Conservation (phyloP, 192 early-diverging fungal genomes). For the Coemansia sp. region DNA sequence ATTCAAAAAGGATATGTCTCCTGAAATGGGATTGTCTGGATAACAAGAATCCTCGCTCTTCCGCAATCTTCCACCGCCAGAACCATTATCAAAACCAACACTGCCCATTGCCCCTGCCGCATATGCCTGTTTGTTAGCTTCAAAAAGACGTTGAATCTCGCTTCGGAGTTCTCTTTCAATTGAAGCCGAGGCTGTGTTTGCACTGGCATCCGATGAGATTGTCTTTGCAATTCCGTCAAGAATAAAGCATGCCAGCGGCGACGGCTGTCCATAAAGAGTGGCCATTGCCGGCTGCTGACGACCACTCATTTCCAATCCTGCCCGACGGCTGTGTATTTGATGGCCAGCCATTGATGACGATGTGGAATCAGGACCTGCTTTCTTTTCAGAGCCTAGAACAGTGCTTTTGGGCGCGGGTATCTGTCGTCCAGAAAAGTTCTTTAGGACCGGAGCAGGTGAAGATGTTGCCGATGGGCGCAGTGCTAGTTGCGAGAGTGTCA, state of each 20-base stretch:
- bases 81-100: not conserved
- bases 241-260: constrained; percentile 46
- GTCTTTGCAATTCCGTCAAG: constrained; percentile 11
- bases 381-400: not conserved
- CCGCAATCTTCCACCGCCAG: not conserved
- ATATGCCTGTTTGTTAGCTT: constrained; percentile 13
- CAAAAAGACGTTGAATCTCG: constrained; percentile 20
- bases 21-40: constrained; percentile 10
- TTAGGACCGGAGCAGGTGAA: constrained; percentile 7
- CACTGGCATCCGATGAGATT: not conserved
- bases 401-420: constrained; percentile 22
- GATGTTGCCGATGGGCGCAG: constrained; percentile 2
- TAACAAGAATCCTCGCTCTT: not conserved
- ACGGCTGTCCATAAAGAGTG: constrained; percentile 40
- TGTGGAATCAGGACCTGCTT: not conserved
- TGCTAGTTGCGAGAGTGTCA: constrained; percentile 21
- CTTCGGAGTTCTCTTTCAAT: constrained; percentile 11
- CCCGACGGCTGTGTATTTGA: constrained; percentile 2
- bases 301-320: constrained; percentile 5
- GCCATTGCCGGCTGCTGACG: constrained; percentile 7
- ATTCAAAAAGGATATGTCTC: constrained; percentile 40
- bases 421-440: constrained; percentile 36
- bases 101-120: not conserved
- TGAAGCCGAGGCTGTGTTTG: constrained; percentile 10
- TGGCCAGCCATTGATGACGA: not conserved